These are phyloP conservation scores for Pelargonium fulgidum DNA, from an alignment of 441 rosid species.

Conservation along the genomic window DNA sequence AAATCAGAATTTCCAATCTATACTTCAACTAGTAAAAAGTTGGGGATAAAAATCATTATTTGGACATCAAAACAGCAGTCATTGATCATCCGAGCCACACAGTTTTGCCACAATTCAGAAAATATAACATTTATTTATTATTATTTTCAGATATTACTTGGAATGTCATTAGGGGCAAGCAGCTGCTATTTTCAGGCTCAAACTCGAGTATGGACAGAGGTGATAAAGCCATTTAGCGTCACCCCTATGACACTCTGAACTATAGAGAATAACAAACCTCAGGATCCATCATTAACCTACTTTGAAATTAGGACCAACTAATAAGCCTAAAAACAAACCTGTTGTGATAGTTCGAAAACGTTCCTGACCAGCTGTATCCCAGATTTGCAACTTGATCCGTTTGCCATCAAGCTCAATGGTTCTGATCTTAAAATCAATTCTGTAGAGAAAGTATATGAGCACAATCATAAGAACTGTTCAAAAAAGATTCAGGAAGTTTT, in stretches of 20 bases:
- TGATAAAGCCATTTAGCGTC: not conserved
- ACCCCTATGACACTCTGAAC: not conserved
- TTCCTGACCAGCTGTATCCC: slow-evolving; percentile 99
- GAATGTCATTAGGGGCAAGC: not conserved
- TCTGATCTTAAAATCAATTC: slow-evolving; percentile 95
- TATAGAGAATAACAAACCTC: not conserved
- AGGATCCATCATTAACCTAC: too few relatives aligned
- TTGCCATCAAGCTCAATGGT: slow-evolving; percentile 96
- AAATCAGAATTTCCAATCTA: too few relatives aligned
- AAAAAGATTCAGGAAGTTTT: slow-evolving; percentile 10
- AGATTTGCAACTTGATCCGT: slow-evolving; percentile 89
- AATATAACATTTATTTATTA: not conserved
- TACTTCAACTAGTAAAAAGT: too few relatives aligned
- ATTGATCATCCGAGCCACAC: slow-evolving; percentile 23
- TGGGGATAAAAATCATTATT: too few relatives aligned
- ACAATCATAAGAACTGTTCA: slow-evolving; percentile 6
- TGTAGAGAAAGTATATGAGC: slow-evolving; percentile 17
- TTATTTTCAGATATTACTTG: not conserved
- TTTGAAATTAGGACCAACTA: not conserved
- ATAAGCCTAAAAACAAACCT: slow-evolving; percentile 31
- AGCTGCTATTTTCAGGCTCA: slow-evolving; percentile 14
- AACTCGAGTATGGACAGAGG: slow-evolving; percentile 28
- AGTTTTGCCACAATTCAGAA: not conserved
- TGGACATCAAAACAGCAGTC: too few relatives aligned
- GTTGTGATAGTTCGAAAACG: slow-evolving; percentile 96